phyloP scores from a whole-genome alignment of 2,329 filamentous ascomycete species.

The Hypoxylon sp. region DNA sequence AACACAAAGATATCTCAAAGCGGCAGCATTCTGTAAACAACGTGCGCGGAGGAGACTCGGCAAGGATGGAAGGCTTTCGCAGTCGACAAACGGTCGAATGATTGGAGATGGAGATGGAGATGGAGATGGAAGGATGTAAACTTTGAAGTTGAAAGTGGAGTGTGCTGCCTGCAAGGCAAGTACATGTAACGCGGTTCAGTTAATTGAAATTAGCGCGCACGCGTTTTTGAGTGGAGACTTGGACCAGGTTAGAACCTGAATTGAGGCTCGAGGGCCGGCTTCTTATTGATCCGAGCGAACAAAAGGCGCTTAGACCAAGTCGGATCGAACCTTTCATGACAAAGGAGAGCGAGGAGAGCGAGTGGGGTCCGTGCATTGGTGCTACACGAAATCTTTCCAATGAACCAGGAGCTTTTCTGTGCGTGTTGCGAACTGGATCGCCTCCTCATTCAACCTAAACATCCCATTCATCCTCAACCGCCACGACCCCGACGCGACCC shows the following conservation, averaged over 20 bases:
- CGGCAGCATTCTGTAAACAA: background rate
- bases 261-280: slow-evolving; percentile 9
- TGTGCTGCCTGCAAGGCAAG: slow-evolving; percentile 17
- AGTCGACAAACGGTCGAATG: background rate
- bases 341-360: slow-evolving; percentile 11
- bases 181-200: slow-evolving; percentile 25
- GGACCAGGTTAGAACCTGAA: background rate
- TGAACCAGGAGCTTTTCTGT: slow-evolving; percentile 42
- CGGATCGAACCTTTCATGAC: background rate
- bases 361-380: slow-evolving; percentile 44
- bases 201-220: background rate
- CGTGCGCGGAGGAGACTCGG: background rate
- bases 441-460: slow-evolving; percentile 37
- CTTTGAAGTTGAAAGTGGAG: background rate
- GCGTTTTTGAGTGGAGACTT: slow-evolving; percentile 1
- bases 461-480: slow-evolving; percentile 31
- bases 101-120: background rate
- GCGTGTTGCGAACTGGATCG: slow-evolving; percentile 36
- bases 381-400: slow-evolving; percentile 51
- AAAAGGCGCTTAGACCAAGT: slow-evolving; percentile 21
- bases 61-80: background rate
- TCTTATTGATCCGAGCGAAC: slow-evolving; percentile 32
- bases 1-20: slow-evolving; percentile 1
- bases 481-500: slow-evolving; percentile 20
- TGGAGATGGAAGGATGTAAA: background rate